phyloP scores from a whole-genome alignment of 768 basidiomycete genomes.

The Boletus fagicola region DNA sequence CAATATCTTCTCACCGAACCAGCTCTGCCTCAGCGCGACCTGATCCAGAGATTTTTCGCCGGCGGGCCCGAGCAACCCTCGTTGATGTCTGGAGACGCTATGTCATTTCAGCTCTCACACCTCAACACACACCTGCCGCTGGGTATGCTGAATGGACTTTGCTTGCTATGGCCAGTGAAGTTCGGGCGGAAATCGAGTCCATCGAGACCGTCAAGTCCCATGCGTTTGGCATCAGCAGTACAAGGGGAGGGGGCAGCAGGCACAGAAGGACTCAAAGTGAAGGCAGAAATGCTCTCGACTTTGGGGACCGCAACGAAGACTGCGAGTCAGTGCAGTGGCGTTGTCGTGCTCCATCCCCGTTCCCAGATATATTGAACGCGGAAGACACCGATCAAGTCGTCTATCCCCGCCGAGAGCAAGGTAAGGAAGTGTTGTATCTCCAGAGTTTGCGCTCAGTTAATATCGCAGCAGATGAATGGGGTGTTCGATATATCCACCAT shows the following conservation, averaged over 20 bases:
- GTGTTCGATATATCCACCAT: constrained; percentile 20
- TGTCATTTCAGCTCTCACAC: constrained; percentile 51
- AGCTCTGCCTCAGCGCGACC: constrained; percentile 8
- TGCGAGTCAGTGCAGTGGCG: constrained; percentile 22
- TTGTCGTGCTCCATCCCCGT: constrained; percentile 30
- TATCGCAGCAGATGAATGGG: constrained; percentile 31
- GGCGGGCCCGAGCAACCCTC: constrained; percentile 62
- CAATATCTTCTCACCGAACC: constrained; percentile 21
- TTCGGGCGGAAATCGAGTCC: constrained; percentile 20
- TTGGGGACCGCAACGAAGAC: constrained; percentile 23
- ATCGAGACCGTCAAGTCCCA: constrained; percentile 4
- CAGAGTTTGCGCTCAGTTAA: constrained; percentile 8
- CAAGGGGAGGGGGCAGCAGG: constrained; percentile 33
- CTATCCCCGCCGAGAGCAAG: constrained; percentile 28
- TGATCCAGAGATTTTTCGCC: constrained; percentile 46
- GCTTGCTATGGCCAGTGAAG: constrained; percentile 23
- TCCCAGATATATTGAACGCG: constrained; percentile 3
- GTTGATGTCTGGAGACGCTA: constrained; percentile 66
- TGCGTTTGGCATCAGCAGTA: not conserved
- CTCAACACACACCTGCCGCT: constrained; percentile 33
- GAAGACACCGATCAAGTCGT: constrained; percentile 29
- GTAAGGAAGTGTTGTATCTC: constrained; percentile 9
- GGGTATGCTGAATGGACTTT: constrained; percentile 35
- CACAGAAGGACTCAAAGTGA: constrained; percentile 48
- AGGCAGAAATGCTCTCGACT: constrained; percentile 41